phyloP scores from a whole-genome alignment of 208 protist species.

The Baffinella frigidus region DNA sequence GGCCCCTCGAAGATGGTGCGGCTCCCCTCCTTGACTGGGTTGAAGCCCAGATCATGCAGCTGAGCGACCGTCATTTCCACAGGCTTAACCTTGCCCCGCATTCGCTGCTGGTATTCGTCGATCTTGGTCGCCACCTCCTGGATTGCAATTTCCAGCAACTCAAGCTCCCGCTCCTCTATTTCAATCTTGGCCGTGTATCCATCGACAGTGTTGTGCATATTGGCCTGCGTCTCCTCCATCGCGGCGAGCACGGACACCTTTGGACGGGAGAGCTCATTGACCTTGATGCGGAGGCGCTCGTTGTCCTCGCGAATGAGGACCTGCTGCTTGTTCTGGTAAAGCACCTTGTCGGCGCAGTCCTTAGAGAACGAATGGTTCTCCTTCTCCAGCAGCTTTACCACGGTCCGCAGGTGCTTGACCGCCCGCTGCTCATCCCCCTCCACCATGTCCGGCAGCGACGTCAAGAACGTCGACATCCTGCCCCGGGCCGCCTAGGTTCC shows the following conservation, averaged over 20 bases:
- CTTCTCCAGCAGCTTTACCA: slow-evolving; percentile 33
- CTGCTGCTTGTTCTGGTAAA: slow-evolving; percentile 11
- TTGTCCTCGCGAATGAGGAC: background rate
- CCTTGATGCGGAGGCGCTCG: background rate
- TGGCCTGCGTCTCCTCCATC: background rate
- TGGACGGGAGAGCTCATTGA: background rate
- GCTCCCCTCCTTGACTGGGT: background rate
- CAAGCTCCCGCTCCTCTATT: background rate
- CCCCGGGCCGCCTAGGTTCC: too few relatives aligned
- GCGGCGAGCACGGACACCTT: background rate
- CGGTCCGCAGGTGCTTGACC: background rate
- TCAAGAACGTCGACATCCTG: too few relatives aligned
- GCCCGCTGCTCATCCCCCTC: too few relatives aligned
- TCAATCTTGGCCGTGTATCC: background rate
- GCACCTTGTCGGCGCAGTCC: background rate
- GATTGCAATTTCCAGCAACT: background rate
- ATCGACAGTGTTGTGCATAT: background rate
- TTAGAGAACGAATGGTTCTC: background rate
- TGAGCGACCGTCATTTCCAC: background rate
- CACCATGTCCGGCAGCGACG: too few relatives aligned
- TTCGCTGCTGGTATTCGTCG: background rate
- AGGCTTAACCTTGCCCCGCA: background rate
- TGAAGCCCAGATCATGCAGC: slow-evolving; percentile 18
- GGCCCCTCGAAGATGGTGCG: background rate
- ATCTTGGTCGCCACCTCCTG: background rate